phyloP scores from a whole-genome alignment of 768 basidiomycete species.

The Boletellus ananas region DNA sequence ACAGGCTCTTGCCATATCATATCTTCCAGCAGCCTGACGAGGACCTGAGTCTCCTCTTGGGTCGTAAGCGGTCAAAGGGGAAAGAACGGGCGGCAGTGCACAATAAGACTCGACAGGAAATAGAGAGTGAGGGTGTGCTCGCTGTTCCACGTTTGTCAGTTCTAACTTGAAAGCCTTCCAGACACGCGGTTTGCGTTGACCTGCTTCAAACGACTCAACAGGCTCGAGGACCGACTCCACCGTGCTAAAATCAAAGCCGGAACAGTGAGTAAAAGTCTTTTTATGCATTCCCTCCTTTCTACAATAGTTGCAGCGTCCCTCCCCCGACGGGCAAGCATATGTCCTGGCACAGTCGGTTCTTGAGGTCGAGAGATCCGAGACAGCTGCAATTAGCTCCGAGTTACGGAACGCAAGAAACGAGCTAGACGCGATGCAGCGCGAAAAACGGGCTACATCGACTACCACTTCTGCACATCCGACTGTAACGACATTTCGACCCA shows the following conservation, averaged over 20 bases:
- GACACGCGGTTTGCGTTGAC: conserved; percentile 70
- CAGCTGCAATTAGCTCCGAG: conserved; percentile 52
- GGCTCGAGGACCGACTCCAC: conserved; percentile 56
- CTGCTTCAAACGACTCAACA: conserved; percentile 55
- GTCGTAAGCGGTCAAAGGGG: conserved; percentile 42
- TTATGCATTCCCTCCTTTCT: not conserved
- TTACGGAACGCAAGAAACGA: conserved; percentile 61
- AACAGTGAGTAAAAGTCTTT: conserved; percentile 41
- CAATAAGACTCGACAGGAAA: conserved; percentile 44
- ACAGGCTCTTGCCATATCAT: conserved; percentile 77
- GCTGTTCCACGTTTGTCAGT: not conserved
- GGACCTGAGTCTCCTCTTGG: conserved; percentile 43
- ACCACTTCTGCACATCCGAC: conserved; percentile 30
- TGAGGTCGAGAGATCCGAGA: conserved; percentile 65
- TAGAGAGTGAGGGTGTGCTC: conserved; percentile 42
- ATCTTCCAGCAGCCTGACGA: conserved; percentile 71
- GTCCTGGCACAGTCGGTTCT: conserved; percentile 59
- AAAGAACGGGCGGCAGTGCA: conserved; percentile 53
- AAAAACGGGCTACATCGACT: conserved; percentile 49
- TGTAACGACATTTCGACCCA: conserved; percentile 38
- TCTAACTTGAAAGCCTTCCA: conserved; percentile 26
- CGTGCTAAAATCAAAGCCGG: conserved; percentile 50
- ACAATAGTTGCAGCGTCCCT: conserved; percentile 44
- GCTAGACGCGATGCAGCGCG: conserved; percentile 63
- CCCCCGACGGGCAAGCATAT: conserved; percentile 61